These are phyloP conservation scores for Magnolia officinalis DNA, from an alignment of 164 flowering plant species.

Conservation along the genomic window DNA sequence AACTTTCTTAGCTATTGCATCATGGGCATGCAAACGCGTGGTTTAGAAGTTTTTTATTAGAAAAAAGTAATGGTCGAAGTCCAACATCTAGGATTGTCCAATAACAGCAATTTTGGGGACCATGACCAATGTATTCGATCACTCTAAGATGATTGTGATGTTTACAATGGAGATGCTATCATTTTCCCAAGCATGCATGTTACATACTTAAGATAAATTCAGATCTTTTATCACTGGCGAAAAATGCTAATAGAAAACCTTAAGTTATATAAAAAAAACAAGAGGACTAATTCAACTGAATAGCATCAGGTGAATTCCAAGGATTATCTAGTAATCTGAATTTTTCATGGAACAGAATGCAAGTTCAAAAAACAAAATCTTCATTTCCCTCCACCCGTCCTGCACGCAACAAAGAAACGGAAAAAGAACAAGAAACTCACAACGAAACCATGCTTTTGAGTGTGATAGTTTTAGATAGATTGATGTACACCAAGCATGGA, in stretches of 20 bases:
- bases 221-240: background rate
- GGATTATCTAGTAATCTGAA: background rate
- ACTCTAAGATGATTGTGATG: too few species aligned
- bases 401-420: background rate
- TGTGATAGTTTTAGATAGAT: slow-evolving; percentile 59
- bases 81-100: too few species aligned
- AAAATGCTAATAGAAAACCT: background rate
- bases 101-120: too few species aligned
- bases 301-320: background rate
- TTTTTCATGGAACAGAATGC: background rate
- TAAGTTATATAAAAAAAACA: too few species aligned
- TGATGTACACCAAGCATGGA: slow-evolving; percentile 60
- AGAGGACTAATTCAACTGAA: background rate
- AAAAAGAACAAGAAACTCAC: slow-evolving; percentile 35
- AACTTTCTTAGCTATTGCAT: too few species aligned
- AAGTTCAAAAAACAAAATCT: background rate
- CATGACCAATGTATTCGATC: too few species aligned
- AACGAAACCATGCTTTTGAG: slow-evolving; percentile 41
- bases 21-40: too few species aligned
- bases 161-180: too few species aligned
- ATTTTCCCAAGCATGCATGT: too few species aligned
- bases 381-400: background rate
- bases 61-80: too few species aligned
- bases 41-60: too few species aligned
- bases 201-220: too few species aligned